phyloP scores from a whole-genome alignment of 306 rosid genomes.

The Argentina anserina region DNA sequence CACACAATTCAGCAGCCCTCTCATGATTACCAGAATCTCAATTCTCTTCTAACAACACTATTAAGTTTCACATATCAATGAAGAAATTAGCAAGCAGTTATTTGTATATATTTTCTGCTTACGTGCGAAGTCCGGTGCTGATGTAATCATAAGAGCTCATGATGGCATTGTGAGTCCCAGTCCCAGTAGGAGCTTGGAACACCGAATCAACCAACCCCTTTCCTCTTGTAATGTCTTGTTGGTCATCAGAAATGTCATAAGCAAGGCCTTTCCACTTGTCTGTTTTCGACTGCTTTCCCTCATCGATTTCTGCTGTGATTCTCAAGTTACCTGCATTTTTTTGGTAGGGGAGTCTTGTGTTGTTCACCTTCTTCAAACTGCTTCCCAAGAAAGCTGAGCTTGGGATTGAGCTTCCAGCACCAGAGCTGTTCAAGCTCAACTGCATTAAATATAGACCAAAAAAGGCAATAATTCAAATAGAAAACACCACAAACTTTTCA shows the following conservation, averaged over 20 bases:
- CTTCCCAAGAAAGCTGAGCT: conserved; percentile 34
- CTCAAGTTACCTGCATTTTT: conserved; percentile 17
- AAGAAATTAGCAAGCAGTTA: background rate
- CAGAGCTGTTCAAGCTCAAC: conserved; percentile 27
- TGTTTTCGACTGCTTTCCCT: conserved; percentile 20
- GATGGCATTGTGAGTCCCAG: conserved; percentile 38
- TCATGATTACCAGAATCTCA: background rate
- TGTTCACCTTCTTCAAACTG: conserved; percentile 26
- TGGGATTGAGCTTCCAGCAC: conserved; percentile 24
- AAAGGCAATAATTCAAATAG: background rate
- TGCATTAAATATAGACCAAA: conserved; percentile 17
- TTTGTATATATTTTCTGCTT: background rate
- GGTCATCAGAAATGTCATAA: conserved; percentile 35
- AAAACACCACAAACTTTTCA: background rate
- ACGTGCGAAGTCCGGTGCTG: conserved; percentile 38
- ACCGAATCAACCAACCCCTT: conserved; percentile 39
- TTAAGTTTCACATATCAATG: background rate
- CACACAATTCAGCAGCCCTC: background rate
- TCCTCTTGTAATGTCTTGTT: conserved; percentile 46
- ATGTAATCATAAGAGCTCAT: conserved; percentile 41
- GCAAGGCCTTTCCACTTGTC: conserved; percentile 40
- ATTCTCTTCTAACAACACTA: background rate
- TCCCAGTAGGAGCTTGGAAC: conserved; percentile 37
- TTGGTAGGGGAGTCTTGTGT: conserved; percentile 13
- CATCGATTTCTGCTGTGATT: conserved; percentile 25